Evolutionary conservation across 2,329 filamentous ascomycete species (phyloP), one percentile per base, ranked within the genome.

Genomic region (Dactylonectria estremocensis): DNA sequence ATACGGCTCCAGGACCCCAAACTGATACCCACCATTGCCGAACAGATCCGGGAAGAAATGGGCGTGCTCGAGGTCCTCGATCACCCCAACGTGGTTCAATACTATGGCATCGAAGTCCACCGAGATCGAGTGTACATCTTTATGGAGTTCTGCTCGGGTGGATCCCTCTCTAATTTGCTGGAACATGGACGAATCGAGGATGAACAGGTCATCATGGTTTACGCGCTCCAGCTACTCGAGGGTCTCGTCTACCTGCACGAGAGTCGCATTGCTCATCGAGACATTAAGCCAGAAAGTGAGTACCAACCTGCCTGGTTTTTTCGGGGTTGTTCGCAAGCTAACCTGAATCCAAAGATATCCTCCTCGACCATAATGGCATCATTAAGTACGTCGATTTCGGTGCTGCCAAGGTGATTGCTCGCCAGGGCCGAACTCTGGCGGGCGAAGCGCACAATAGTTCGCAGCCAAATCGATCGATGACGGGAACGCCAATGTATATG

Each of bases 301-400:
- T 88, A 43, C n/a, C 16, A 22, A 13, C 35, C 24, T 13, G 9
- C 43, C n/a, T 37, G 33, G n/a, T 57, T 50, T 48, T 46, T 28
- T 24, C 16, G 20, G 2, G 10, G 20, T 46, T 14, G n/a, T 11
- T 14, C 35, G 31, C 49, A 57, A 18, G 33, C 72, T 74, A 70
- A 80, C 69, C 4, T 28, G 13, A 2, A 28, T 16, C 18, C 9
- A 31, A 67, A 94, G 94, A 99, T 77, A 96, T 99, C 75, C 89
- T 99, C 10, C 92, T 98, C 61, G 95, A 99, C 78, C 95, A 98
- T 83, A 97, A 97, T 77, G 96, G 96, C 72, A 94, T 99, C 64
- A 98, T 99, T 85, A 99, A 99, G 80, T 99, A 97, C 78, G 96
- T 99, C 73, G 96, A 99, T 79, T 99, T 99, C 80, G 96, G 96